phyloP scores from a whole-genome alignment of 2,329 filamentous ascomycete genomes.

The Zymoseptoria ardabiliae region DNA sequence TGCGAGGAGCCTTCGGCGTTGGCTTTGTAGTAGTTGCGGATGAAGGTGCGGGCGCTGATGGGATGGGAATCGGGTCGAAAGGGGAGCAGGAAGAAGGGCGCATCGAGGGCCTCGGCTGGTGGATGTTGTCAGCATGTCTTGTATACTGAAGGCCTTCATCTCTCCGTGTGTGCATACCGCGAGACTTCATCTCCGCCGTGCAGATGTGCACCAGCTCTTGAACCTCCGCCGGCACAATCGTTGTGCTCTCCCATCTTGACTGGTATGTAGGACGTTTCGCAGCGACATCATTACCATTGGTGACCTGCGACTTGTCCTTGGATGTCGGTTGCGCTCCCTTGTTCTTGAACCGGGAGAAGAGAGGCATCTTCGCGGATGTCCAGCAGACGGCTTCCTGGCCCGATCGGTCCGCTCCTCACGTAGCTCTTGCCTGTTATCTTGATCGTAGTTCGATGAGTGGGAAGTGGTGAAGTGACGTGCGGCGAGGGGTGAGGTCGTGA shows the following conservation, averaged over 20 bases:
- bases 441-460: neutral
- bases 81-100: slow-evolving; percentile 85
- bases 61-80: slow-evolving; percentile 91
- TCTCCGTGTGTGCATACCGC: slow-evolving; percentile 57
- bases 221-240: slow-evolving; percentile 82
- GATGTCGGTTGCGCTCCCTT: slow-evolving; percentile 58
- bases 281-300: slow-evolving; percentile 32
- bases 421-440: neutral
- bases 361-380: slow-evolving; percentile 39
- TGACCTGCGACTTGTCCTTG: slow-evolving; percentile 48
- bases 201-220: slow-evolving; percentile 78
- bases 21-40: slow-evolving; percentile 83
- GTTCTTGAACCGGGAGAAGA: slow-evolving; percentile 62
- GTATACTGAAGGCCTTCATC: neutral
- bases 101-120: slow-evolving; percentile 62
- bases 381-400: neutral
- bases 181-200: slow-evolving; percentile 83
- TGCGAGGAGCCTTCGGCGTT: slow-evolving; percentile 50
- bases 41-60: slow-evolving; percentile 82
- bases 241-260: slow-evolving; percentile 79
- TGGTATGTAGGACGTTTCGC: slow-evolving; percentile 63
- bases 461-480: neutral
- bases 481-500: no score
- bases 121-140: neutral
- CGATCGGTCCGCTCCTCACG: neutral